These are phyloP conservation scores for Vanderwaltozyma tropicalis DNA, from an alignment of 805 yeast species.

Conservation along the genomic window DNA sequence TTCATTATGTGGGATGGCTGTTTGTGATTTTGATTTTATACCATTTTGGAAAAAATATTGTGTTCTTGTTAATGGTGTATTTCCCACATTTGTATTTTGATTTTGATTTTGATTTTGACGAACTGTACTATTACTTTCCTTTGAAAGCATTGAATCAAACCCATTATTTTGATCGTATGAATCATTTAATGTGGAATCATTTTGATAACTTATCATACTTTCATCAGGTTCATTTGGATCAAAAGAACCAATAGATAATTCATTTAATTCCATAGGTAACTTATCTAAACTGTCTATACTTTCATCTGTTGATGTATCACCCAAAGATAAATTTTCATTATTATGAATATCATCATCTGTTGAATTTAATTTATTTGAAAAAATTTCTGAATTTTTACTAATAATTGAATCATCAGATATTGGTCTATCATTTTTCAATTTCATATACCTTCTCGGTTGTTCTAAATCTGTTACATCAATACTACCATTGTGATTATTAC, in stretches of 20 bases:
- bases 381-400: slow-evolving; percentile 18
- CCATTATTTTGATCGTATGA: neutral
- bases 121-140: too few relatives aligned
- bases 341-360: slow-evolving; percentile 15
- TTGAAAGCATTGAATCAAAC: too few relatives aligned
- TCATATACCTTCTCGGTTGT: slow-evolving; percentile 6
- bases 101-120: too few relatives aligned
- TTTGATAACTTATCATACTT: slow-evolving; percentile 1
- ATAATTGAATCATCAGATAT: slow-evolving; percentile 20
- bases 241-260: slow-evolving; percentile 1
- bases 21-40: neutral
- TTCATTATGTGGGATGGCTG: neutral
- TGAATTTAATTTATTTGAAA: too few relatives aligned
- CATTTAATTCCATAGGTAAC: neutral
- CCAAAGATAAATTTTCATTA: too few relatives aligned
- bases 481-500: too few relatives aligned
- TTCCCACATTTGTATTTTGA: too few relatives aligned
- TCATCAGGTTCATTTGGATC: slow-evolving; percentile 1
- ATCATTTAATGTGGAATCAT: neutral
- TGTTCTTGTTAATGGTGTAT: neutral
- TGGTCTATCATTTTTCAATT: slow-evolving; percentile 16
- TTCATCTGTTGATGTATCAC: neutral
- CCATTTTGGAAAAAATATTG: slow-evolving; percentile 1
- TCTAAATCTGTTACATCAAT: slow-evolving; percentile 9
- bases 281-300: neutral